A percentile compares a stretch with the other conserved stretches of the same genome.
Evolutionary conservation across 495 filamentous ascomycete species (phyloP).

Genomic region (Penicillium cosmopolitanum): DNA sequence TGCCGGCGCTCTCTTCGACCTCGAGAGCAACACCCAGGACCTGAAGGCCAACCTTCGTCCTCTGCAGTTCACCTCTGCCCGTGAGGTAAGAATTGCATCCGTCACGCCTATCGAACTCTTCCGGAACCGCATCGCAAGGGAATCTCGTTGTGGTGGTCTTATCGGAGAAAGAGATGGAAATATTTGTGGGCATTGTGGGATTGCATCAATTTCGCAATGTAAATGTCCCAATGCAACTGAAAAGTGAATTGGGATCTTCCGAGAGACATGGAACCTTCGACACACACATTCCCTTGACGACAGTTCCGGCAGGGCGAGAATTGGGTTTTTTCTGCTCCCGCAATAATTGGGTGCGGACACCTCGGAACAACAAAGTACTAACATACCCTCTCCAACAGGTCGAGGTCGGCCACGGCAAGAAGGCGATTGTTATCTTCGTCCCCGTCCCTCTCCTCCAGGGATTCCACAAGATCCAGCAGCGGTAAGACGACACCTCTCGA

Average conservation of each 20-base stretch:
- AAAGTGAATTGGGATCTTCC: not conserved
- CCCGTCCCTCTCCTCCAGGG: constrained; percentile 92
- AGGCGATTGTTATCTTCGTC: constrained; percentile 99
- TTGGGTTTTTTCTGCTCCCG: constrained; percentile 14
- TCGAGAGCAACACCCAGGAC: constrained; percentile 97
- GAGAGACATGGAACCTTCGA: not conserved
- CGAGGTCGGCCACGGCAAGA: constrained; percentile 99
- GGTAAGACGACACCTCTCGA: constrained; percentile 59
- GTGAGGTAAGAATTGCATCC: constrained; percentile 79
- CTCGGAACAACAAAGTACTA: constrained; percentile 25
- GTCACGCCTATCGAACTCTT: constrained; percentile 16
- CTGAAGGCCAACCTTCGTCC: constrained; percentile 91
- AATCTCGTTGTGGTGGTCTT: constrained; percentile 22
- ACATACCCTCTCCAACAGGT: constrained; percentile 62
- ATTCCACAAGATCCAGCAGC: constrained; percentile 99
- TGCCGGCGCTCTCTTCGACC: constrained; percentile 92
- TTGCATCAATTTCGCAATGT: constrained; percentile 13
- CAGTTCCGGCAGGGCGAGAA: constrained; percentile 12
- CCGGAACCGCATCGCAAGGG: constrained; percentile 19
- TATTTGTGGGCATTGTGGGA: constrained; percentile 15
- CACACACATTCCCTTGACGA: constrained; percentile 21
- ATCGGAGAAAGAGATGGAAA: constrained; percentile 17
- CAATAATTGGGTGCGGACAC: constrained; percentile 17
- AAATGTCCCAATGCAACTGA: not conserved
- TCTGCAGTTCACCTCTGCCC: constrained; percentile 95